Conservation (phyloP, 805 yeast genomes). For the Candida pseudofarinosa region DNA sequence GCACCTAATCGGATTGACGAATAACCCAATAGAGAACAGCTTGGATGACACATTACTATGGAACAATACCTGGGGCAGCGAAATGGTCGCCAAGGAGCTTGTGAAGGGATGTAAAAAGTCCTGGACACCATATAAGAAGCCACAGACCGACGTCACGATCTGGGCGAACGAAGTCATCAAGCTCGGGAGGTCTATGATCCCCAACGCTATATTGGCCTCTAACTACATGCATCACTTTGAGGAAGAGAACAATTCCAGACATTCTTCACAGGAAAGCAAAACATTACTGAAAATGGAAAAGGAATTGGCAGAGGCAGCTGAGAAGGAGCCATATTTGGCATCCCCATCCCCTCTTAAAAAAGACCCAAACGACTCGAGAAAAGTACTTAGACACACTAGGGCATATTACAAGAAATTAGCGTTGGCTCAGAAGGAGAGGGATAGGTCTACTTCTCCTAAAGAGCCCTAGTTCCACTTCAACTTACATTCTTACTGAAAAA, state of each 20-base stretch:
- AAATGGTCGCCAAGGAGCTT: constrained; percentile 59
- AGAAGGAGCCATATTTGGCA: constrained; percentile 6
- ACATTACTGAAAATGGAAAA: constrained; percentile 30
- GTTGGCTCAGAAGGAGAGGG: neutral
- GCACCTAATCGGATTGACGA: constrained; percentile 68
- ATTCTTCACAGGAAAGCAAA: constrained; percentile 5
- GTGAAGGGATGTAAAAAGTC: constrained; percentile 63
- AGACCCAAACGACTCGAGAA: constrained; percentile 28
- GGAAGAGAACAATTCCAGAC: constrained; percentile 3
- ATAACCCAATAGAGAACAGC: constrained; percentile 25
- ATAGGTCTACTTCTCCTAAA: neutral
- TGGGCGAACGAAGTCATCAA: constrained; percentile 66
- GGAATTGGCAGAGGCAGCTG: constrained; percentile 18
- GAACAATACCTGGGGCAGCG: constrained; percentile 63
- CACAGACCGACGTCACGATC: constrained; percentile 46
- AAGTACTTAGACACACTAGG: constrained; percentile 33
- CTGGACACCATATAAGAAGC: constrained; percentile 58
- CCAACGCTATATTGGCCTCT: constrained; percentile 41
- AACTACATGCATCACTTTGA: constrained; percentile 30
- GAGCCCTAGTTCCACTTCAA: too few relatives aligned
- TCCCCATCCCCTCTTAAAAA: constrained; percentile 17
- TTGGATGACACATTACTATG: constrained; percentile 37
- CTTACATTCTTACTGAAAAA: too few relatives aligned
- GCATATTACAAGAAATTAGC: constrained; percentile 29
- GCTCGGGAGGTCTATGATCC: constrained; percentile 61